A percentile compares a stretch with the other conserved stretches of the same genome.
Conservation (phyloP, 2,329 filamentous ascomycete genomes). For the Aureobasidium sp. region DNA sequence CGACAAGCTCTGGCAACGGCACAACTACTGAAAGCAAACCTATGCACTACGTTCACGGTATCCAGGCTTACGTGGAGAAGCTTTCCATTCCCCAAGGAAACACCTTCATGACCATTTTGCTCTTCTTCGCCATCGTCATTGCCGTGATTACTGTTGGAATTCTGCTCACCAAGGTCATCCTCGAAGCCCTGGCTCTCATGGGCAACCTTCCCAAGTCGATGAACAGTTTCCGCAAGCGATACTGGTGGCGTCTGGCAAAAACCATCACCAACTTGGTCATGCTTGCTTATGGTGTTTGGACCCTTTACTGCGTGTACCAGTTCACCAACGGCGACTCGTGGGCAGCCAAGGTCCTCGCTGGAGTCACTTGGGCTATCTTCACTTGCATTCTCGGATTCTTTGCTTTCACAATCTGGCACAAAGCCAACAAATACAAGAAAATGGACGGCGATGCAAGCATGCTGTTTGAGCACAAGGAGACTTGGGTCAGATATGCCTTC, state of each 20-base stretch:
- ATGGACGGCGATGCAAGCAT: slow-evolving; percentile 63
- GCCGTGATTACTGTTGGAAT: slow-evolving; percentile 79
- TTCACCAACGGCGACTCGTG: slow-evolving; percentile 91
- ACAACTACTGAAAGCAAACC: slow-evolving; percentile 34
- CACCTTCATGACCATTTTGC: slow-evolving; percentile 90
- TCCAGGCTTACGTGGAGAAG: slow-evolving; percentile 76
- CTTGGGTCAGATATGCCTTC: slow-evolving; percentile 91
- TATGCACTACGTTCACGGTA: slow-evolving; percentile 59
- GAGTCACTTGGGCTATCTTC: slow-evolving; percentile 71
- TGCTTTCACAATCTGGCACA: slow-evolving; percentile 71
- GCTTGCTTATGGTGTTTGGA: slow-evolving; percentile 90
- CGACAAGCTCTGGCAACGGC: slow-evolving; percentile 16
- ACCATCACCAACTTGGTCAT: slow-evolving; percentile 86
- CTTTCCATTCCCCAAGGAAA: slow-evolving; percentile 80
- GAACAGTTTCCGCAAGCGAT: slow-evolving; percentile 83
- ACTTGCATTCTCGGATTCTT: slow-evolving; percentile 78
- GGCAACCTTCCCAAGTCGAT: slow-evolving; percentile 76
- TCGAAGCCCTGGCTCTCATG: slow-evolving; percentile 87
- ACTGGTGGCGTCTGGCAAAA: slow-evolving; percentile 87
- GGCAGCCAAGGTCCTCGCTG: slow-evolving; percentile 81
- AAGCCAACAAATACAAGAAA: slow-evolving; percentile 67
- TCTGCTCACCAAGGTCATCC: slow-evolving; percentile 79
- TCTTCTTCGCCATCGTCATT: slow-evolving; percentile 82
- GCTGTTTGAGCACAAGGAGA: slow-evolving; percentile 81
- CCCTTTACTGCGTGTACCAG: slow-evolving; percentile 91